Percentiles rank a stretch among this genome's conserved stretches.
These are phyloP conservation scores for Aspergillus diversus DNA, from an alignment of 495 filamentous ascomycete genomes.

Conservation along the genomic window DNA sequence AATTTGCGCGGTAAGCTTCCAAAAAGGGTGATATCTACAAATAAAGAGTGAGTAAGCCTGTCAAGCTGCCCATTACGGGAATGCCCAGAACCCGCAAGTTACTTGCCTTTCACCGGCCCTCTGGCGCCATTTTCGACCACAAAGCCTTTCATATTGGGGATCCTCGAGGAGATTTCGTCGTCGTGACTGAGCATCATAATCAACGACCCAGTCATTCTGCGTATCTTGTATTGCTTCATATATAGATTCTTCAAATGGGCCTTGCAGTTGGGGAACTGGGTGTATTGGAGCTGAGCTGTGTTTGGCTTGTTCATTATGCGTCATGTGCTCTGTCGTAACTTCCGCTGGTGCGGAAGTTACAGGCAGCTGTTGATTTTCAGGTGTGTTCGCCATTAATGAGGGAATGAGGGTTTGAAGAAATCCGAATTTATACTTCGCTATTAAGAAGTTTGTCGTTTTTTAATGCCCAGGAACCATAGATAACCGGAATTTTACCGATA, in stretches of 20 bases:
- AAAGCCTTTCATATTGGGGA: constrained; percentile 63
- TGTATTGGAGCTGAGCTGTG: constrained; percentile 58
- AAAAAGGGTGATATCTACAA: constrained; percentile 78
- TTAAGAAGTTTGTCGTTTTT: not conserved
- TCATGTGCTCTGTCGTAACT: constrained; percentile 9
- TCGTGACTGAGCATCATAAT: constrained; percentile 66
- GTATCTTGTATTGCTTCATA: constrained; percentile 62
- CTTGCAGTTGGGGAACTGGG: constrained; percentile 85
- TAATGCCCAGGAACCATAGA: not conserved
- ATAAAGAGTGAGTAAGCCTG: not conserved
- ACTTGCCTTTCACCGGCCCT: constrained; percentile 59
- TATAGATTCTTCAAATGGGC: constrained; percentile 92
- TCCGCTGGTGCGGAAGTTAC: constrained; percentile 13
- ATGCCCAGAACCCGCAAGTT: not conserved
- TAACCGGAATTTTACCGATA: not conserved
- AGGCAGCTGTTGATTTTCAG: constrained; percentile 7
- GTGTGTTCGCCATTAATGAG: constrained; percentile 9
- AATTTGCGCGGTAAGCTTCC: constrained; percentile 90
- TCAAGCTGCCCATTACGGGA: not conserved
- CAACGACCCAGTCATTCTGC: constrained; percentile 52
- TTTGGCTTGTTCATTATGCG: not conserved
- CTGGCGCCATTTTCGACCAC: constrained; percentile 74
- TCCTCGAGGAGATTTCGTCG: constrained; percentile 71
- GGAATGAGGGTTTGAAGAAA: not conserved
- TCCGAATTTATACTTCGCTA: not conserved